These are phyloP conservation scores for Lachnellula occidentalis DNA, from an alignment of 2,329 filamentous ascomycete species.

Conservation along the genomic window DNA sequence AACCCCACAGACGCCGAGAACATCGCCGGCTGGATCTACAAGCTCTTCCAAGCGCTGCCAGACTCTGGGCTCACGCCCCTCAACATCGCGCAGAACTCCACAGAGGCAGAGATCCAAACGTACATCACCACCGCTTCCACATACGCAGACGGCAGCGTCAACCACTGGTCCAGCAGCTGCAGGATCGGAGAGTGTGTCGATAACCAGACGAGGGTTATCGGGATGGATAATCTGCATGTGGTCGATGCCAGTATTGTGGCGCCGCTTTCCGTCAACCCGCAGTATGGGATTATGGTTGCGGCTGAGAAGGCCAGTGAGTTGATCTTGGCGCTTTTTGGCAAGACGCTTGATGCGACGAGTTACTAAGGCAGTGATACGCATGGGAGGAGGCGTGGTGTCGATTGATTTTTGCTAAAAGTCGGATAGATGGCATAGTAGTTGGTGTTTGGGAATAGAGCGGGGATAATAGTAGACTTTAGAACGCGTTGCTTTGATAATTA, in stretches of 20 bases:
- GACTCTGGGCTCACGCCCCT: slow-evolving; percentile 39
- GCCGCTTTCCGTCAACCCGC: slow-evolving; percentile 49
- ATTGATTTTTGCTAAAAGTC: too few relatives aligned
- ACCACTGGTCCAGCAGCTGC: slow-evolving; percentile 50
- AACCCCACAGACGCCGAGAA: slow-evolving; percentile 42
- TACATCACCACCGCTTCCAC: slow-evolving; percentile 44
- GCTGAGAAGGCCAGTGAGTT: slow-evolving; percentile 46
- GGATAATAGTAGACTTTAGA: too few relatives aligned
- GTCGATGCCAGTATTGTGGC: slow-evolving; percentile 45
- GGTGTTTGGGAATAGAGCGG: too few relatives aligned
- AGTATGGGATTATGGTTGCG: slow-evolving; percentile 49
- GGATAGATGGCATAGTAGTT: too few relatives aligned
- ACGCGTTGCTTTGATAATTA: too few relatives aligned
- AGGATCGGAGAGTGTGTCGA: slow-evolving; percentile 47
- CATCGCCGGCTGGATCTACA: slow-evolving; percentile 45
- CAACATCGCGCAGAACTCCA: slow-evolving; percentile 42
- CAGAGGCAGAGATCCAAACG: slow-evolving; percentile 40
- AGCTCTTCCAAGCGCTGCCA: slow-evolving; percentile 43
- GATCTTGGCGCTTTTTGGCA: slow-evolving; percentile 31
- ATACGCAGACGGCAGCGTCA: slow-evolving; percentile 45
- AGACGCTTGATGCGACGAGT: too few relatives aligned
- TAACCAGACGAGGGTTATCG: slow-evolving; percentile 39
- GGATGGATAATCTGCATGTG: slow-evolving; percentile 46
- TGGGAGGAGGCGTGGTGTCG: too few relatives aligned
- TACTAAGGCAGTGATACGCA: too few relatives aligned